phyloP scores from a whole-genome alignment of 192 early-diverging fungal genomes.

The Linnemannia exigua region DNA sequence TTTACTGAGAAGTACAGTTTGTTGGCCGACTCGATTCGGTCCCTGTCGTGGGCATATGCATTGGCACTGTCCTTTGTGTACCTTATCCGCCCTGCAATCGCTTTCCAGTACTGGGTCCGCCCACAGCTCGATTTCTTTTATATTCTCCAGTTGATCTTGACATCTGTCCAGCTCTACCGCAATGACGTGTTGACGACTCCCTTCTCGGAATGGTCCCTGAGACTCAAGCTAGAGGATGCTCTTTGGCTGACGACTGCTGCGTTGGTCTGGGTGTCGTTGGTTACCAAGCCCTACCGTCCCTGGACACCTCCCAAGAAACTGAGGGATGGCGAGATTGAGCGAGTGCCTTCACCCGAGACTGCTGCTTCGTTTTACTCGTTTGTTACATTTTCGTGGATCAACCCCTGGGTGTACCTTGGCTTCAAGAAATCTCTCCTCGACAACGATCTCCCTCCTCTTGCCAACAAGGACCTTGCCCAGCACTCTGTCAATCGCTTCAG shows the following conservation, averaged over 20 bases:
- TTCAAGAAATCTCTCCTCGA: neutral
- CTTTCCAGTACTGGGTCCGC: slow-evolving; percentile 33
- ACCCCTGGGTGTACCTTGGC: slow-evolving; percentile 26
- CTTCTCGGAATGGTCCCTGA: neutral
- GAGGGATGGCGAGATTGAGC: neutral
- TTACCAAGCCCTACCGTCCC: slow-evolving; percentile 4
- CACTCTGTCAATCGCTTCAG: neutral
- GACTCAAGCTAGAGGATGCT: slow-evolving; percentile 6
- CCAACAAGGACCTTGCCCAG: neutral
- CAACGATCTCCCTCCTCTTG: slow-evolving; percentile 2
- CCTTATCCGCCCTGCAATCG: slow-evolving; percentile 20
- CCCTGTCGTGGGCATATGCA: slow-evolving; percentile 23
- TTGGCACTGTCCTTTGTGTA: slow-evolving; percentile 29
- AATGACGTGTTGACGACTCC: slow-evolving; percentile 10
- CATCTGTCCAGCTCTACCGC: slow-evolving; percentile 11
- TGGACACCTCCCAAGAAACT: slow-evolving; percentile 5
- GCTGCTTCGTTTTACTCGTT: slow-evolving; percentile 25
- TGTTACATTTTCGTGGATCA: slow-evolving; percentile 37
- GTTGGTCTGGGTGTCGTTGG: slow-evolving; percentile 9
- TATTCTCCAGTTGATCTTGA: slow-evolving; percentile 11
- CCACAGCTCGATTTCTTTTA: slow-evolving; percentile 36
- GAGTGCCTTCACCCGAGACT: neutral
- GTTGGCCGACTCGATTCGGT: slow-evolving; percentile 8
- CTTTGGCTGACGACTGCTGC: neutral
- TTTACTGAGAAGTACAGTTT: neutral